These are phyloP conservation scores for Citrus glauca DNA, from an alignment of 345 rosid species.

Conservation along the genomic window DNA sequence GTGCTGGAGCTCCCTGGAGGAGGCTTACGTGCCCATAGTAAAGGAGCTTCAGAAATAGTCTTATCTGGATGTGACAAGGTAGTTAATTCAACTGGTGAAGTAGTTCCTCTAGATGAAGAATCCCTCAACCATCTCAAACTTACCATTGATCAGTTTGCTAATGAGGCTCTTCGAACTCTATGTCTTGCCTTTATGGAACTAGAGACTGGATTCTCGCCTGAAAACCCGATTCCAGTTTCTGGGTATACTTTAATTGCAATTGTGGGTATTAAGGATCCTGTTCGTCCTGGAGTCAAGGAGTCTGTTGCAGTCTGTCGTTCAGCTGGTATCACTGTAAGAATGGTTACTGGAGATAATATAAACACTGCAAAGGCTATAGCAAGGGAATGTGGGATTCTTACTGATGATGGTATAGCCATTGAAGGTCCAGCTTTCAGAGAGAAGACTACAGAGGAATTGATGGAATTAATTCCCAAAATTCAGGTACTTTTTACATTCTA, in stretches of 20 bases:
- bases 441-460: conserved; percentile 66
- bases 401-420: conserved; percentile 77
- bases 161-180: conserved; percentile 86
- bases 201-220: conserved; percentile 48
- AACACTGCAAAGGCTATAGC: conserved; percentile 94
- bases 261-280: conserved; percentile 93
- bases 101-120: conserved; percentile 65
- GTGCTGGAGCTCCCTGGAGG: conserved; percentile 67
- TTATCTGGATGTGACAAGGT: conserved; percentile 80
- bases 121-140: conserved; percentile 48
- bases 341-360: conserved; percentile 96
- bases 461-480: conserved; percentile 77
- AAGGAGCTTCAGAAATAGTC: conserved; percentile 94
- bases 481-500: conserved; percentile 44
- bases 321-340: conserved; percentile 87
- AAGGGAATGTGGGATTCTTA: conserved; percentile 90
- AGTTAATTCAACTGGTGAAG: conserved; percentile 61
- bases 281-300: conserved; percentile 91
- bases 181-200: conserved; percentile 73
- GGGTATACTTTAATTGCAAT: conserved; percentile 78
- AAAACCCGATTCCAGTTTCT: conserved; percentile 54
- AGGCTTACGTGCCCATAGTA: conserved; percentile 65
- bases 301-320: conserved; percentile 83
- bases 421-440: conserved; percentile 91
- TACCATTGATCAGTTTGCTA: conserved; percentile 76